Base-by-base conservation (phyloP, 768 basidiomycete genomes). In the Gymnopilus junonius region DNA sequence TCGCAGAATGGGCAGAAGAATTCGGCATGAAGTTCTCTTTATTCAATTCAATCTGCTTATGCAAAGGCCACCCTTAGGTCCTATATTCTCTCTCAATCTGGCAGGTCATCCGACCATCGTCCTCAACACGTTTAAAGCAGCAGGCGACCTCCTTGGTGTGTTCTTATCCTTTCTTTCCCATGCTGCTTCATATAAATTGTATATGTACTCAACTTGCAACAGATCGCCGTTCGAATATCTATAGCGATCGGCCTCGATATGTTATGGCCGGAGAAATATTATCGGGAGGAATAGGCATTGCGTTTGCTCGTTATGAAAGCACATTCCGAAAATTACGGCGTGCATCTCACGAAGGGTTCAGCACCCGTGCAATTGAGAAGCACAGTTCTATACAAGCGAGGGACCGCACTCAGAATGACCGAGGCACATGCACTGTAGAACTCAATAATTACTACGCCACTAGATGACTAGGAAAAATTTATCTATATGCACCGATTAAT, bases 251-350 rank as follows among this genome's bases (percentile, higher is more conserved):
- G 21, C 58, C 58, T 8, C 29, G 58, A 21, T 15, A 50, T 27
- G 31, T 58, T 29, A 58, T 58, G 57, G 57, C 42, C 1, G 39
- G 42, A 21, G 57, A 58, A 23, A 58, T 59, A 20, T 32, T 59
- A n/a, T 50, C 45, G 17, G 58, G 58, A 8, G 58, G 58, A 14
- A 50, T 59, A 8, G 32, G 32, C 43, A 48, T 59, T 11, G 45
- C 32, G 20, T 59, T 59, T 14, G 29, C 58, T 59, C n/a, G 8
- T 2, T 59, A 59, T 59, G 58, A n/a, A n/a, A n/a, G n/a, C n/a
- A n/a, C n/a, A n/a, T n/a, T n/a, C n/a, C n/a, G n/a, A n/a, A n/a
- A n/a, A n/a, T n/a, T n/a, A n/a, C n/a, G n/a, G n/a, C n/a, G n/a
- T n/a, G n/a, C n/a, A n/a, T n/a, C n/a, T n/a, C n/a, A n/a, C n/a